Percentiles rank a stretch among this genome's conserved stretches.
Evolutionary conservation across 148 eudicot species (phyloP).

Genomic region (Mesembryanthemum crystallinum): DNA sequence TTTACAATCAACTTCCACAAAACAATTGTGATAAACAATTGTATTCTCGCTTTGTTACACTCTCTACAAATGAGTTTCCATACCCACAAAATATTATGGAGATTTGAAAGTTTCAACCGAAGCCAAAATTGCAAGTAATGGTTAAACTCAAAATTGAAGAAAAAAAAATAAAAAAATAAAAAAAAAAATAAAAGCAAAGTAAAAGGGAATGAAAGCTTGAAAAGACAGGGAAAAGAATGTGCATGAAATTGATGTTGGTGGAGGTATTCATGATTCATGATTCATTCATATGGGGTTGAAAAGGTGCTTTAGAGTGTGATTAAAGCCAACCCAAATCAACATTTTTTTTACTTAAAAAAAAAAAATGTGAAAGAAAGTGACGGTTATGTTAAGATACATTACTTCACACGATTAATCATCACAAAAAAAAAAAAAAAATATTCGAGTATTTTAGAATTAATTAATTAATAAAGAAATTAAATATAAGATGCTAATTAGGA

Average conservation of each 20-base stretch:
- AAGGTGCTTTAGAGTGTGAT: constrained; percentile 33
- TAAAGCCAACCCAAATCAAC: constrained; percentile 18
- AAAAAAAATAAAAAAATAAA: not conserved
- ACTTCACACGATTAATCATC: not conserved
- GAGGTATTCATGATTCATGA: no score
- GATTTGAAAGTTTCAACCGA: no score
- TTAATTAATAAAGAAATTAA: no score
- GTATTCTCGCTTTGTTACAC: no score
- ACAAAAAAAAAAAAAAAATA: no score
- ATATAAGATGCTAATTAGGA: no score
- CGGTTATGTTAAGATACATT: constrained; percentile 26
- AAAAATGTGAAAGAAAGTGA: constrained; percentile 2
- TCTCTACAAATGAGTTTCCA: no score
- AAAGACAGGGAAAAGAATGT: constrained; percentile 15
- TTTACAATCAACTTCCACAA: no score
- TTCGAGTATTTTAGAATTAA: no score
- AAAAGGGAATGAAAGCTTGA: constrained; percentile 16
- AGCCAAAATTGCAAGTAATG: not conserved
- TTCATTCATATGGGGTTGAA: constrained; percentile 9
- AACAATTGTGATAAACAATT: no score
- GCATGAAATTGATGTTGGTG: constrained; percentile 1
- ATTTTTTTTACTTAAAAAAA: not conserved
- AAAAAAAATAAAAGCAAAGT: not conserved
- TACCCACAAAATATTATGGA: not conserved
- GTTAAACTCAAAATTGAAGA: not conserved